These are phyloP conservation scores for Capsicum rhomboideum DNA, from an alignment of 257 asterid genomes.

Conservation along the genomic window DNA sequence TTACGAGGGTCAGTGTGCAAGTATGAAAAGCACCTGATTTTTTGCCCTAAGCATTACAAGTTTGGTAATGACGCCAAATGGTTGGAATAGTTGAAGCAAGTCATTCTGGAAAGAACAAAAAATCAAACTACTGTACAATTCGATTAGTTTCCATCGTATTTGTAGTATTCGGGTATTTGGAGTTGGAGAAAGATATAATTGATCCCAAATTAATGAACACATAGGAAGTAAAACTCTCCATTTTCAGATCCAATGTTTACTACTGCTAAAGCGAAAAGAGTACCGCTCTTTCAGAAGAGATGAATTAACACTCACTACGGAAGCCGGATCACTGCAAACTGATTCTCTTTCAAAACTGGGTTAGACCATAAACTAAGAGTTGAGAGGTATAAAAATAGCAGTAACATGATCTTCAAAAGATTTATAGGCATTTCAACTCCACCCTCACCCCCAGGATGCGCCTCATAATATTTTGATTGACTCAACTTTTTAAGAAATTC, in stretches of 20 bases:
- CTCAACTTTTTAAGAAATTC: not conserved
- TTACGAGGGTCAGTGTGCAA: not conserved
- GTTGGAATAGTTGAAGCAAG: constrained; percentile 95
- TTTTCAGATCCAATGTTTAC: not conserved
- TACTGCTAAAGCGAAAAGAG: not conserved
- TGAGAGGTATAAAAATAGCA: not conserved
- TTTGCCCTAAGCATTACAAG: constrained; percentile 98
- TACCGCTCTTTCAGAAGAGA: not conserved
- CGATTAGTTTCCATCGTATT: not conserved
- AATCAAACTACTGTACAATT: not conserved
- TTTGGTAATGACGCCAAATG: constrained; percentile 85
- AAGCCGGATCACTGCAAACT: not conserved
- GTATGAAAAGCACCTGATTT: constrained; percentile 62
- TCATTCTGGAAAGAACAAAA: constrained; percentile 54
- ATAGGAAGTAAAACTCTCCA: not conserved
- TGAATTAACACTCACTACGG: not conserved
- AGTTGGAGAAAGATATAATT: not conserved
- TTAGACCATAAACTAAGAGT: not conserved
- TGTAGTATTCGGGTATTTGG: not conserved
- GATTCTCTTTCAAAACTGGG: not conserved
- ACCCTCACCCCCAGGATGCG: not conserved
- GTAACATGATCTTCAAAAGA: not conserved
- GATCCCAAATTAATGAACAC: not conserved
- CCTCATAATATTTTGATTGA: not conserved
- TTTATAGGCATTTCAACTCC: not conserved